Conservation (phyloP, 225 moss, liverwort and hornwort species). For the Physcomitrellopsis africana region DNA sequence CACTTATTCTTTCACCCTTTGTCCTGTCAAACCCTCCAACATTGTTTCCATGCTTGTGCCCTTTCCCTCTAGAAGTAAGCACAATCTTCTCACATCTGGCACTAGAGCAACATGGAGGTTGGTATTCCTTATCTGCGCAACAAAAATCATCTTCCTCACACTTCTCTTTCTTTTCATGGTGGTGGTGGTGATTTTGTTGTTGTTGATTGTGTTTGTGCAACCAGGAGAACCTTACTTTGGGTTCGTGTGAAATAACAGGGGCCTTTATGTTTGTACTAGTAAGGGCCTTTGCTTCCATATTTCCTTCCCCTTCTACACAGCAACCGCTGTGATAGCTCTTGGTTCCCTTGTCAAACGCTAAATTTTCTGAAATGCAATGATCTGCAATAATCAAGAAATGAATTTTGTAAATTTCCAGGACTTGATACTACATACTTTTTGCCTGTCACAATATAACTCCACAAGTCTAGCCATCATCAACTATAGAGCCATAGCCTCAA, state of each 20-base stretch:
- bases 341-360: conserved; percentile 26
- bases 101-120: conserved; percentile 58
- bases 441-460: neutral
- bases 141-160: conserved; percentile 46
- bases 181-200: neutral
- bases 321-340: conserved; percentile 26
- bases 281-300: conserved; percentile 16
- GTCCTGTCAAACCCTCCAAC: conserved; percentile 41
- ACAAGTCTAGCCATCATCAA: neutral
- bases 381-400: conserved; percentile 27
- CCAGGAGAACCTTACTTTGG: conserved; percentile 48
- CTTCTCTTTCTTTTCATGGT: conserved; percentile 55
- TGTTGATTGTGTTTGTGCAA: conserved; percentile 39
- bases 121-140: conserved; percentile 48
- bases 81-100: conserved; percentile 57
- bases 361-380: conserved; percentile 34
- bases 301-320: conserved; percentile 33
- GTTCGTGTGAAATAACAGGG: conserved; percentile 34
- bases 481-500: neutral
- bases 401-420: conserved; percentile 1
- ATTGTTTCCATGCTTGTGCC: conserved; percentile 33
- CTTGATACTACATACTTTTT: neutral
- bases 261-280: conserved; percentile 25
- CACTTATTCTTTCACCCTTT: conserved; percentile 33
- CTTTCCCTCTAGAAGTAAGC: conserved; percentile 55